Evolutionary conservation across 2,329 filamentous ascomycete genomes (phyloP).

Genomic region (Trichoderma lentiforme): DNA sequence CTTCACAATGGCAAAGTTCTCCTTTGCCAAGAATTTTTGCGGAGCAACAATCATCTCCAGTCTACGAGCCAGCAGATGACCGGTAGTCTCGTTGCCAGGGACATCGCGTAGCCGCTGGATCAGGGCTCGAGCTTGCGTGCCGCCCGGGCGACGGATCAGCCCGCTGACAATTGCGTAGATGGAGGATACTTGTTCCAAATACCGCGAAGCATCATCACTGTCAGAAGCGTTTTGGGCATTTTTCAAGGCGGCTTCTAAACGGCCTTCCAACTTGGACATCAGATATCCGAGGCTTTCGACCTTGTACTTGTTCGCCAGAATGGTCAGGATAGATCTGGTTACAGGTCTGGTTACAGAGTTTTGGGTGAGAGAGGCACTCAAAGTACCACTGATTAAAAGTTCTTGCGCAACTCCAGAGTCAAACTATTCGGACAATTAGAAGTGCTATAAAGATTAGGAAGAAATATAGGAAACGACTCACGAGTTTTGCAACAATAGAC

Average conservation of each 20-base stretch:
- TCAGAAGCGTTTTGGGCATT: constrained; percentile 1
- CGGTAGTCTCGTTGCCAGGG: constrained; percentile 33
- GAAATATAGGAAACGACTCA: constrained; percentile 23
- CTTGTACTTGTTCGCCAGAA: constrained; percentile 45
- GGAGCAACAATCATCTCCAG: constrained; percentile 43
- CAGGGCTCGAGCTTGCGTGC: constrained; percentile 33
- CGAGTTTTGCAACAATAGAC: constrained; percentile 33
- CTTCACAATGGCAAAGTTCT: constrained; percentile 43
- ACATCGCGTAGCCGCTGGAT: constrained; percentile 37
- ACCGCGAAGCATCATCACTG: constrained; percentile 16
- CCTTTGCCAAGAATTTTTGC: constrained; percentile 37
- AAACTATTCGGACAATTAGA: constrained; percentile 31
- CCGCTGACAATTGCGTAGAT: constrained; percentile 38
- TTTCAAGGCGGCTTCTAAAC: constrained; percentile 24
- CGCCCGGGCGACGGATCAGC: constrained; percentile 37
- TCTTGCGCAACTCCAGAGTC: constrained; percentile 35
- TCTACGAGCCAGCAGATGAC: constrained; percentile 40
- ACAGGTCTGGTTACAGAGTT: constrained; percentile 27
- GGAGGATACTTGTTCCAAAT: constrained; percentile 30
- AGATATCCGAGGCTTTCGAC: constrained; percentile 32
- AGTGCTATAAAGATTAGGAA: not conserved
- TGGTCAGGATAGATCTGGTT: constrained; percentile 37
- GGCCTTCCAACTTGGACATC: constrained; percentile 28
- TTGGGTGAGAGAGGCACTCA: constrained; percentile 9
- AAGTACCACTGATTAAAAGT: constrained; percentile 30